A percentile compares a stretch with the other conserved stretches of the same genome.
These are phyloP conservation scores for Trypanosoma avium DNA, from an alignment of 208 protist species.

Conservation along the genomic window DNA sequence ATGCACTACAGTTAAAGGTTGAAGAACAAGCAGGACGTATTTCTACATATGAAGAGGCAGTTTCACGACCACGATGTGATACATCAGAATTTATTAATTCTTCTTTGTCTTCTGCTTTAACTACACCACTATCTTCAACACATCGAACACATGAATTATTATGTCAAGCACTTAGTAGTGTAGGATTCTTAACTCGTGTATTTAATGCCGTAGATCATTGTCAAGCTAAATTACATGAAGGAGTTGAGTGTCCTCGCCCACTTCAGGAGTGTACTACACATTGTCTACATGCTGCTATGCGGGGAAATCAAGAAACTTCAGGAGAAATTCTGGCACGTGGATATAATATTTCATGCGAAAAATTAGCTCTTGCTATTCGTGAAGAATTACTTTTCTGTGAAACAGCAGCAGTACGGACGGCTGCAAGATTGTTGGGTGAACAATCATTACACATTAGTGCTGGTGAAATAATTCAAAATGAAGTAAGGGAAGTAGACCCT, in stretches of 20 bases:
- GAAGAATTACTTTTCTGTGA: conserved; percentile 76
- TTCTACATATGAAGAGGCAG: conserved; percentile 46
- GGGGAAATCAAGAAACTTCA: conserved; percentile 41
- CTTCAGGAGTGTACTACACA: conserved; percentile 37
- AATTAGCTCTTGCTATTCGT: conserved; percentile 43
- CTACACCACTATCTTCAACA: conserved; percentile 4
- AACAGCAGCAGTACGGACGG: conserved; percentile 31
- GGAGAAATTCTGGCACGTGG: conserved; percentile 28
- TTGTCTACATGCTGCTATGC: conserved; percentile 51
- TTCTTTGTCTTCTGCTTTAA: background rate
- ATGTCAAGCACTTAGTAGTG: conserved; percentile 41
- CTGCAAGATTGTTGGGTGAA: conserved; percentile 19
- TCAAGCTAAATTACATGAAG: conserved; percentile 14
- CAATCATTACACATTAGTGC: background rate
- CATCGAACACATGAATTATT: conserved; percentile 36
- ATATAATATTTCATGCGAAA: conserved; percentile 13
- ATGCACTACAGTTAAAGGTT: conserved; percentile 32
- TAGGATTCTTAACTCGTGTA: conserved; percentile 71
- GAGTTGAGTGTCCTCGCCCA: conserved; percentile 30
- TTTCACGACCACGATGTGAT: conserved; percentile 9
- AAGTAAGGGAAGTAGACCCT: background rate
- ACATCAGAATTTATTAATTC: conserved; percentile 2
- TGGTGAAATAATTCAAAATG: background rate
- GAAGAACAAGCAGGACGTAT: conserved; percentile 46
- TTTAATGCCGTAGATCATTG: conserved; percentile 74